Evolutionary conservation across 352 stramenopile species (phyloP), one percentile per base, ranked within the genome.

Genomic region (Globisporangium spiculum): DNA sequence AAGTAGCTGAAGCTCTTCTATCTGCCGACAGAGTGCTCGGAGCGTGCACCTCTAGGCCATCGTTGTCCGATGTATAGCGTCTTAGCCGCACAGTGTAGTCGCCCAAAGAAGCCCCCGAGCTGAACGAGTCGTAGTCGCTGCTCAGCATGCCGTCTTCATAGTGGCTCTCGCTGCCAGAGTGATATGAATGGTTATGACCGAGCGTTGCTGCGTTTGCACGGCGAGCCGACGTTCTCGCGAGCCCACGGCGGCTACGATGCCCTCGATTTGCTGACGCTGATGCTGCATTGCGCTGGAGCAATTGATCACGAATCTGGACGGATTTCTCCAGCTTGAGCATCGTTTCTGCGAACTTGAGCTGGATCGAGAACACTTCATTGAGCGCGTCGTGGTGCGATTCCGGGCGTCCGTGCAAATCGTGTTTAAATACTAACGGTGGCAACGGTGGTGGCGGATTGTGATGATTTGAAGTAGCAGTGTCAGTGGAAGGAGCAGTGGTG

Each of bases 281-380:
- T 50, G 44, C 44, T 60, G 63, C 34, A 32, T 60, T 63, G 60
- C 63, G 59, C 30, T 41, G 34, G 27, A 92, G 70, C 24, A 92
- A 61, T 16, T 84, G 71, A 18, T 92, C 81, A 16, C 83, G 77
- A 14, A 77, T 62, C 59, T 90, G 83, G 22, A 92, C 80, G 0
- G 80, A 89, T 66, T 90, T 82, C 27, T 92, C 83, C 16, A 92
- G 69, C 59, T 86, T 84, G 0, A 81, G 70, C 81, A 92, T 90
- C 50, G 81, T 92, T 74, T 92, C 83, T 0, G 83, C 83, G 32
- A 92, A 92, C 53, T 88, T 81, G 14, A 89, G 59, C 62, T 92
- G 81, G 48, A 92, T 72, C 8, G 72, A 77, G 48, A 90, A 88
- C 16, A 92, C 81, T 50, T 92, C 81, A 48, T 77, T 84, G 24